Percentiles rank a stretch among this genome's conserved stretches.
Conservation (phyloP, 2,329 filamentous ascomycete genomes). For the Botrytis tulipae region DNA sequence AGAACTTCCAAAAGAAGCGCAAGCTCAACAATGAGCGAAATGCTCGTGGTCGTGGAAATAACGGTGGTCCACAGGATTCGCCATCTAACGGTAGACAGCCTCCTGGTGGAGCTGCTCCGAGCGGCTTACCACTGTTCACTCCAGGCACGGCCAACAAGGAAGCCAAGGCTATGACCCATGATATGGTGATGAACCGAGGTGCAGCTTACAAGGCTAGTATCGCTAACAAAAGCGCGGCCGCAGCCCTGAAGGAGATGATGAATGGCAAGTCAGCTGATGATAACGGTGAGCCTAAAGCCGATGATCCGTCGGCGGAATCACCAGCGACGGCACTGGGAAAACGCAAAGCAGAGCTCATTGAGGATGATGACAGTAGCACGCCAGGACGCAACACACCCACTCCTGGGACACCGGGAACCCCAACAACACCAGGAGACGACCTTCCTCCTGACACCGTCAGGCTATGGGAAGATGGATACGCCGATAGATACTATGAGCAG, state of each 20-base stretch:
- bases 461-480: slow-evolving; percentile 94
- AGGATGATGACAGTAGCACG: slow-evolving; percentile 57
- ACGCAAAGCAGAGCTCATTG: slow-evolving; percentile 71
- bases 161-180: slow-evolving; percentile 70
- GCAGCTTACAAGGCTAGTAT: slow-evolving; percentile 66
- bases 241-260: slow-evolving; percentile 77
- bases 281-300: slow-evolving; percentile 19
- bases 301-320: slow-evolving; percentile 36
- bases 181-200: slow-evolving; percentile 78
- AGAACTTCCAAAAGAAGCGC: slow-evolving; percentile 77
- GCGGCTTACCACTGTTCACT: slow-evolving; percentile 55
- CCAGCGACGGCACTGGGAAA: slow-evolving; percentile 62
- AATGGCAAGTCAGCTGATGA: slow-evolving; percentile 38
- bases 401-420: slow-evolving; percentile 47
- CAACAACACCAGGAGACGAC: slow-evolving; percentile 50
- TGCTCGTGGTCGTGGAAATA: slow-evolving; percentile 38
- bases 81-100: slow-evolving; percentile 34
- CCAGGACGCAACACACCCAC: slow-evolving; percentile 59
- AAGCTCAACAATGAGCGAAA: slow-evolving; percentile 64
- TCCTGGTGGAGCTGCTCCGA: slow-evolving; percentile 38
- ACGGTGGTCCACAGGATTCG: slow-evolving; percentile 34
- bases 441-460: slow-evolving; percentile 76
- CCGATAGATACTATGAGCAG: slow-evolving; percentile 93
- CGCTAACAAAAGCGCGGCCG: slow-evolving; percentile 93
- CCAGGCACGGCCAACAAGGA: slow-evolving; percentile 56